Evolutionary conservation across 768 basidiomycete genomes (phyloP), one percentile per base, ranked within the genome.

Genomic region (Fomitopsis serialis): DNA sequence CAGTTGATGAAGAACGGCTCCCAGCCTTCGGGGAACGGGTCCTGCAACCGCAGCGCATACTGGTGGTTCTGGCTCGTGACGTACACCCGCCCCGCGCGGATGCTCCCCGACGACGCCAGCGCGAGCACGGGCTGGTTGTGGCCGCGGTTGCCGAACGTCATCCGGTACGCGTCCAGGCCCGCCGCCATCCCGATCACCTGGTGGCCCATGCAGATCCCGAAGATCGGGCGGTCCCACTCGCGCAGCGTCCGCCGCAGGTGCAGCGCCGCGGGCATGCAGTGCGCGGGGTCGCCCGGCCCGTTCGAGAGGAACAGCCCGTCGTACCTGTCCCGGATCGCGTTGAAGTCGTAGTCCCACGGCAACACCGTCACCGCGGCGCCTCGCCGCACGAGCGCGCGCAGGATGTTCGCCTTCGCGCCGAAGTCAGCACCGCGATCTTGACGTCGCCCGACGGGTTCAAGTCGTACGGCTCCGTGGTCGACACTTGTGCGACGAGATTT

Each of bases 1-100:
- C 93, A 97, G 73, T 98, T 99, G 76, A 98, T 96, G 78, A 99
- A 99, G 81, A 96, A 98, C 0, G 96, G 96, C 61, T 96, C 93
- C 94, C 93, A 99, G 17, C 94, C 97, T 54, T 78, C 74, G 24
- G 97, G 97, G 89, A 98, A 97, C 3, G 93, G 89, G 65, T 98
- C 96, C 56, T 87, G 85, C 49, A 98, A 73, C 66, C 84, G 87
- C 54, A 98, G 76, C n/a, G 97, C 97, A 69, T 98, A 99, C 62
- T 98, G 97, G 68, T 97, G 94, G 71, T 99, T 98, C 86, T 93
- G 91, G 61, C 91, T 93, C 1, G 93, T 99, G 43, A 99, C 95
- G 71, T 98, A 98, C 23, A 98, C 95, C 43, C 97, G 79, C 17
- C 97, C 97, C 48, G 95, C 93, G 67, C 83, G 91, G 75, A 98